Conservation (phyloP, 768 basidiomycete species). For the Hygrocybe punicea region DNA sequence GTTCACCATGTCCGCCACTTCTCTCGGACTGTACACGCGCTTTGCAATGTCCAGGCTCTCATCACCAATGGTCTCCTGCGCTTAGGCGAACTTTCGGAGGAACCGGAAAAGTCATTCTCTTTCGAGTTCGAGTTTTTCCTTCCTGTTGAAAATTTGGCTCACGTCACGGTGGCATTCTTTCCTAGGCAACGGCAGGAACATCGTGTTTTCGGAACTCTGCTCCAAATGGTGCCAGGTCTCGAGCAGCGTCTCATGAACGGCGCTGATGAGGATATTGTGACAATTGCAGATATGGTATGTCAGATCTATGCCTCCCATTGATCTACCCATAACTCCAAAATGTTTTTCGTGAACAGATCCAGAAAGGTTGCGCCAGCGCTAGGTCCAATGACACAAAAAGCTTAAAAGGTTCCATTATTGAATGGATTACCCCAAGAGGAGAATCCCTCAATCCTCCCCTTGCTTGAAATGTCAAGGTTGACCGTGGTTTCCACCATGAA, state of each 20-base stretch:
- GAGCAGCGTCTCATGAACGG: too few relatives aligned
- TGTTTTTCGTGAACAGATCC: too few relatives aligned
- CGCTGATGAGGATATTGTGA: background rate
- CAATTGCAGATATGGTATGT: background rate
- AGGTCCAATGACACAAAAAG: conserved; percentile 4
- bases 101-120: background rate
- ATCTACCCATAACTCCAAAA: too few relatives aligned
- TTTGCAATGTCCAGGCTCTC: conserved; percentile 16
- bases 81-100: background rate
- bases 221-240: too few relatives aligned
- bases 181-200: background rate
- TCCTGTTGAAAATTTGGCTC: too few relatives aligned
- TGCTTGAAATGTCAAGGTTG: conserved; percentile 13
- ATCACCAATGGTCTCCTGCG: conserved; percentile 11
- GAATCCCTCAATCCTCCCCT: conserved; percentile 8
- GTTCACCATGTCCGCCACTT: conserved; percentile 21
- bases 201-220: conserved; percentile 1
- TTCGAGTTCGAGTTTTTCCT: background rate
- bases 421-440: conserved; percentile 16
- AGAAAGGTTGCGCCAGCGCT: conserved; percentile 8
- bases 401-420: conserved; percentile 9
- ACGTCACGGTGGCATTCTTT: background rate
- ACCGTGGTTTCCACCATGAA: conserved; percentile 16
- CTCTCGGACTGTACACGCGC: conserved; percentile 8
- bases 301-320: too few relatives aligned